Conservation (phyloP, 108 stramenopile genomes). For the Fistulifera pelliculosa region DNA sequence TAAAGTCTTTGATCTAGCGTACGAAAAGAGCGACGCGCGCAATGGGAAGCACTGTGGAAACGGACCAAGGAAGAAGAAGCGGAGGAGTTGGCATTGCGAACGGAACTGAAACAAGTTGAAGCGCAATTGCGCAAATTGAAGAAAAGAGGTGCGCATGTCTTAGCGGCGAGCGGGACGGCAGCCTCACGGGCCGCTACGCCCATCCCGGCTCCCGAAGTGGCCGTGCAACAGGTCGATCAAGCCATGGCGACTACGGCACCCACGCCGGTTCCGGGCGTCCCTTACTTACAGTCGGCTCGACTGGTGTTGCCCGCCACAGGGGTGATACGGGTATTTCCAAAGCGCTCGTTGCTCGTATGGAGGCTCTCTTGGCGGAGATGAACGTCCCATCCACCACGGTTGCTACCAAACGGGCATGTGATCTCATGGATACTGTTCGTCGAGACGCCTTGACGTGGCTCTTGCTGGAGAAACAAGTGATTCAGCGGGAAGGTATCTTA, state of each 20-base stretch:
- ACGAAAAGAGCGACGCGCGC: slow-evolving; percentile 65
- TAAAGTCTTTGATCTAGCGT: slow-evolving; percentile 58
- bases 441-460: slow-evolving; percentile 71
- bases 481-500: slow-evolving; percentile 69
- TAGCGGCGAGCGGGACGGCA: slow-evolving; percentile 27
- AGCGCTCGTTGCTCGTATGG: slow-evolving; percentile 67
- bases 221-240: slow-evolving; percentile 21
- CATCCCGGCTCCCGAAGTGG: slow-evolving; percentile 6
- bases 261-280: slow-evolving; percentile 61
- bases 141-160: slow-evolving; percentile 59
- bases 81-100: slow-evolving; percentile 62
- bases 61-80: slow-evolving; percentile 75
- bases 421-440: slow-evolving; percentile 77
- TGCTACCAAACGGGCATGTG: slow-evolving; percentile 80
- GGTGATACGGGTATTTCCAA: slow-evolving; percentile 64
- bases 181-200: not conserved
- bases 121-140: slow-evolving; percentile 77
- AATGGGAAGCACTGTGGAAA: slow-evolving; percentile 68
- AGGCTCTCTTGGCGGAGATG: slow-evolving; percentile 55
- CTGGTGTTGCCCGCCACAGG: slow-evolving; percentile 59
- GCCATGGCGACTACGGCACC: slow-evolving; percentile 62
- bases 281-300: slow-evolving; percentile 83
- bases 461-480: slow-evolving; percentile 61
- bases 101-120: slow-evolving; percentile 69
- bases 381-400: slow-evolving; percentile 48